phyloP scores from a whole-genome alignment of 495 filamentous ascomycete species.

The Bacidia gigantensis region DNA sequence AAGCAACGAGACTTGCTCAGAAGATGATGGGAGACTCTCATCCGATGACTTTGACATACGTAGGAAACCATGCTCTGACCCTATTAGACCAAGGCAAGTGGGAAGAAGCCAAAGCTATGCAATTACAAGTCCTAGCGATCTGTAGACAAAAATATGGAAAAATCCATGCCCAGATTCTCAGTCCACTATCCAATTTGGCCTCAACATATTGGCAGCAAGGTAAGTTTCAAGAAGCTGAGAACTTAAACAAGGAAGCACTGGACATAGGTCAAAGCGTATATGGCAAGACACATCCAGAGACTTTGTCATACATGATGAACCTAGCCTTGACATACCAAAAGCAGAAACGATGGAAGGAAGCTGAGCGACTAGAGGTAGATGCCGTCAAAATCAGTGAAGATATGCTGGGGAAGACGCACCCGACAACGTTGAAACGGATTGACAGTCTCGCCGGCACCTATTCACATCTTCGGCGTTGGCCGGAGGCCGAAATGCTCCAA shows the following conservation, averaged over 20 bases:
- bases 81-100: background rate
- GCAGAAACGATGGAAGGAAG: background rate
- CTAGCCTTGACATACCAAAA: background rate
- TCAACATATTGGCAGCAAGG: background rate
- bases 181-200: background rate
- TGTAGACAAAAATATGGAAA: background rate
- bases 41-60: background rate
- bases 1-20: background rate
- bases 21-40: background rate
- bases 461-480: constrained; percentile 15
- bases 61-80: background rate
- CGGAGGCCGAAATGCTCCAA: constrained; percentile 19
- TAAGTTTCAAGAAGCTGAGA: background rate
- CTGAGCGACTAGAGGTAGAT: constrained; percentile 5
- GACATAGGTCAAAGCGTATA: background rate
- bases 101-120: background rate
- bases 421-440: constrained; percentile 4
- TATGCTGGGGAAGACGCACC: constrained; percentile 14
- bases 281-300: background rate
- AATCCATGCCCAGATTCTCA: background rate
- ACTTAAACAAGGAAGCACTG: background rate
- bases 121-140: background rate
- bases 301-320: background rate
- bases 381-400: constrained; percentile 11
- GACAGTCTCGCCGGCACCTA: constrained; percentile 12